Conservation (phyloP, 495 filamentous ascomycete genomes). For the Neurospora discreta region DNA sequence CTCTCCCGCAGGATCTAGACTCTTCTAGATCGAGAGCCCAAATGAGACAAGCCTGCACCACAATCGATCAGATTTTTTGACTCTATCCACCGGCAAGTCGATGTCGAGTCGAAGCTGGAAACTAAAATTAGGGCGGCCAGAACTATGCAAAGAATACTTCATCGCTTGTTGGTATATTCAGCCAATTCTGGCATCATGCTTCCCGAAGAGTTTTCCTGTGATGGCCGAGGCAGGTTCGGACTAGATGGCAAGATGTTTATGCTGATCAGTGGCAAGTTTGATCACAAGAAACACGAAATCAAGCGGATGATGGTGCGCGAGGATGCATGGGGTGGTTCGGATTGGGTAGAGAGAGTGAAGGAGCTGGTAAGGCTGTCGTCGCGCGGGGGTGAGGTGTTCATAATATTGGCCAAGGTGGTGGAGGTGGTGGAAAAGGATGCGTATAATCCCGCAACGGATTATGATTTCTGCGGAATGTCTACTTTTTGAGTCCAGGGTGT, state of each 20-base stretch:
- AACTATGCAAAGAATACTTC: neutral
- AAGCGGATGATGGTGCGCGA: neutral
- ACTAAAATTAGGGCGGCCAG: neutral
- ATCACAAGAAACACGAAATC: neutral
- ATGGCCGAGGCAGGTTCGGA: neutral
- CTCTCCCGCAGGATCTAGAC: neutral
- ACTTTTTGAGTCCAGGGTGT: neutral
- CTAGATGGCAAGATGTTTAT: neutral
- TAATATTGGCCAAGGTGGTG: neutral
- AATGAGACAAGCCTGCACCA: neutral
- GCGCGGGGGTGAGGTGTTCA: neutral
- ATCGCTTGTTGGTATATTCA: neutral
- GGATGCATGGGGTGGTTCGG: neutral
- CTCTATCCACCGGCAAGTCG: neutral
- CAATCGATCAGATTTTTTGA: neutral
- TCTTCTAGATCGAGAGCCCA: neutral
- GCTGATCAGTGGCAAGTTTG: neutral
- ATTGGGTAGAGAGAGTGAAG: neutral
- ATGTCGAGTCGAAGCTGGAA: neutral
- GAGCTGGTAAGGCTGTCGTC: neutral
- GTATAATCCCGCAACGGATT: neutral
- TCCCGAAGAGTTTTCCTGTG: neutral
- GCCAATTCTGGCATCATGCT: accelerated
- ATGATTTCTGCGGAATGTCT: neutral
- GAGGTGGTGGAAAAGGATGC: neutral